Evolutionary conservation across 2,329 filamentous ascomycete species (phyloP), one percentile per base, ranked within the genome.

Genomic region (Fusarium tupiense): DNA sequence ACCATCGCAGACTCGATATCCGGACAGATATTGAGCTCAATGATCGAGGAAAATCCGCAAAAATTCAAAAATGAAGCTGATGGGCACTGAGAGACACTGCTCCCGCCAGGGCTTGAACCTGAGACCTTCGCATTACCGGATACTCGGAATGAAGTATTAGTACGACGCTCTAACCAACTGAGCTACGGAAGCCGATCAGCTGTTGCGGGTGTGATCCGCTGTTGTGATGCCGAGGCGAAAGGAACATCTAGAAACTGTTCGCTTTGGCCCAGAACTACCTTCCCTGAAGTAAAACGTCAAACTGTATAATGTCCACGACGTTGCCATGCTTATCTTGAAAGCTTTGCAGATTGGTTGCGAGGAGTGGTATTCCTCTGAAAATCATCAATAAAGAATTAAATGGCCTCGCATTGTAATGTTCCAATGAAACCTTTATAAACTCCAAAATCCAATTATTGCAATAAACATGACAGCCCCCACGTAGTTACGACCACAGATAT

Each of bases 81-180:
- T 69, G 50, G 61, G 76, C 74, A 37, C 31, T 57, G 67, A 62
- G 76, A 76, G 72, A 67, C 64, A 17, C 1, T 69, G 76, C 76
- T 78, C 74, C 76, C 76, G 72, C 76, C 76, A 76, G 76, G 76
- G 76, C 76, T 77, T 77, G 76, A 77, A 77, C 76, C 76, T 74
- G 76, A 77, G 76, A 76, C 76, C 76, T 76, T 76, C 76, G 76
- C 76, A 78, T 78, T 35, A 77, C 76, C 58, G 68, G 69, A 73
- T 35, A 67, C 44, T 76, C 64, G 41, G 64, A 17, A 16, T 60
- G 61, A 59, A 76, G 69, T 77, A 77, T 77, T 77, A 77, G 76
- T 78, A 78, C 76, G 76, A 78, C 74, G 76, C 76, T 78, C 76
- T 78, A 78, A 78, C 76, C 74, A 78, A 78, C 76, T 78, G 76